These are phyloP conservation scores for Gomphus bonarii DNA, from an alignment of 1,284 basidiomycete genomes.

Conservation along the genomic window DNA sequence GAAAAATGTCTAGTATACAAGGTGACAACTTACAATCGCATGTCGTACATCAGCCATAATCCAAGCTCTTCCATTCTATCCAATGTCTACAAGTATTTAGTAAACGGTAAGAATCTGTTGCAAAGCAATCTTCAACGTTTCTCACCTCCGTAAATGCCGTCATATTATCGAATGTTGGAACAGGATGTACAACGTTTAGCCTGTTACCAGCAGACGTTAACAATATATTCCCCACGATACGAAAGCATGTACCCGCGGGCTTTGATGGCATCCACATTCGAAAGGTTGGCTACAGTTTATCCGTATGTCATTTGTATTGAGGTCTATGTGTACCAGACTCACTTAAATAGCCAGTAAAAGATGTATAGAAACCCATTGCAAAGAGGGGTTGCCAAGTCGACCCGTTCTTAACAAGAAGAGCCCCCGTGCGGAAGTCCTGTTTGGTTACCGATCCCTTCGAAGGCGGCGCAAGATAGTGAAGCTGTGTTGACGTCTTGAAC, in stretches of 20 bases:
- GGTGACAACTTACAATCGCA: constrained; percentile 45
- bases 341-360: constrained; percentile 46
- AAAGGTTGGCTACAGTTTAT: constrained; percentile 34
- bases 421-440: constrained; percentile 61
- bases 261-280: constrained; percentile 45
- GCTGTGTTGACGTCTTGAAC: constrained; percentile 33
- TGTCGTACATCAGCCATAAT: constrained; percentile 69
- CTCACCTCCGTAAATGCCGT: constrained; percentile 41
- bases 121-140: not conserved
- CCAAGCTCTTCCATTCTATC: constrained; percentile 64
- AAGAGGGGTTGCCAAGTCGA: constrained; percentile 50
- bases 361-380: constrained; percentile 66
- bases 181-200: constrained; percentile 40
- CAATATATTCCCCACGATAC: not conserved
- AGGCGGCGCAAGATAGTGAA: constrained; percentile 48
- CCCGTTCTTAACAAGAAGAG: constrained; percentile 43
- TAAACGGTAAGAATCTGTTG: not conserved
- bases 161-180: constrained; percentile 51
- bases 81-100: constrained; percentile 19
- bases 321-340: not conserved
- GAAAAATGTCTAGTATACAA: not conserved
- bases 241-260: constrained; percentile 40
- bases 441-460: constrained; percentile 45
- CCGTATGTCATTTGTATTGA: not conserved
- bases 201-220: constrained; percentile 6